Conservation (phyloP, 192 early-diverging fungal genomes). For the Mortierella alpina region DNA sequence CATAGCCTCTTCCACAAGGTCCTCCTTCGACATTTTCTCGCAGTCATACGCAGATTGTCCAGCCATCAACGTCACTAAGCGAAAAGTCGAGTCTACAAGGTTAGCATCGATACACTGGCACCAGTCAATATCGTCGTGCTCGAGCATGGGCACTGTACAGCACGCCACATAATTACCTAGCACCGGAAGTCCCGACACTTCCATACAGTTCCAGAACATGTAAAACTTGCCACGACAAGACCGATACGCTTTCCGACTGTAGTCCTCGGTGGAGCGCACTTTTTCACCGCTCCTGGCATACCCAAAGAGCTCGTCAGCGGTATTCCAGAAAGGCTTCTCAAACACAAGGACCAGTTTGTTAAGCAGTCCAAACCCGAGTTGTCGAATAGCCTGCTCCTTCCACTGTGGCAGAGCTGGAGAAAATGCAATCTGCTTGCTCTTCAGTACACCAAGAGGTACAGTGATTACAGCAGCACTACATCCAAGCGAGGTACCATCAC, state of each 20-base stretch:
- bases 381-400: conserved; percentile 40
- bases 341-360: conserved; percentile 49
- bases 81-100: not conserved
- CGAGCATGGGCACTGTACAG: too few relatives aligned
- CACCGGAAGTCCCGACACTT: conserved; percentile 31
- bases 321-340: conserved; percentile 43
- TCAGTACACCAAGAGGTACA: conserved; percentile 53
- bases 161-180: conserved; percentile 10
- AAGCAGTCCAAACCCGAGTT: conserved; percentile 42
- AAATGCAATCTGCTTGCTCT: conserved; percentile 38
- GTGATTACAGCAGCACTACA: conserved; percentile 36
- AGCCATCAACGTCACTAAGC: conserved; percentile 43
- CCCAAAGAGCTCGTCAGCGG: conserved; percentile 27
- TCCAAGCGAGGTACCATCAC: conserved; percentile 14
- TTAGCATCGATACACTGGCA: not conserved
- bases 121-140: too few relatives aligned
- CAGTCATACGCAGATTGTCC: conserved; percentile 51
- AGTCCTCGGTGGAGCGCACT: conserved; percentile 2
- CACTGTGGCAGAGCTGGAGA: conserved; percentile 30
- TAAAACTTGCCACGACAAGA: conserved; percentile 50
- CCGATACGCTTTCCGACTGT: conserved; percentile 28
- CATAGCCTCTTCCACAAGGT: conserved; percentile 32
- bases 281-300: conserved; percentile 34
- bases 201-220: conserved; percentile 49
- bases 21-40: conserved; percentile 31